These are phyloP conservation scores for Oryza punctata DNA, from an alignment of 176 grass and related monocot genomes.

Conservation along the genomic window DNA sequence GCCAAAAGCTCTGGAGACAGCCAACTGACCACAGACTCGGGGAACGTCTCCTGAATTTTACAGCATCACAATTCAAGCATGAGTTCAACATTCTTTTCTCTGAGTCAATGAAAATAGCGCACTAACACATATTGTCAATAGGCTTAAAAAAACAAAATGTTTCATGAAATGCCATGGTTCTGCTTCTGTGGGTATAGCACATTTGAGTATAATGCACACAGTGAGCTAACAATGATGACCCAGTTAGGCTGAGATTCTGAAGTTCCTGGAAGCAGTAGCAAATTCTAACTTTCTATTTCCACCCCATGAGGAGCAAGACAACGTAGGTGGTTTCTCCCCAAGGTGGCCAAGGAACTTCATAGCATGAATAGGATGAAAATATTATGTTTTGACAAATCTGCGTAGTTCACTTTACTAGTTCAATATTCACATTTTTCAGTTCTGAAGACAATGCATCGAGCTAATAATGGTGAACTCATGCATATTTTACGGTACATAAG, in stretches of 20 bases:
- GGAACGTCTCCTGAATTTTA: constrained; percentile 84
- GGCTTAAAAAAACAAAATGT: neutral
- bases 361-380: neutral
- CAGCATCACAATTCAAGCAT: constrained; percentile 21
- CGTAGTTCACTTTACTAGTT: neutral
- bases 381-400: neutral
- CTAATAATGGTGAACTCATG: neutral
- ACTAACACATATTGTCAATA: neutral
- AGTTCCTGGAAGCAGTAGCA: neutral
- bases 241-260: neutral
- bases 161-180: neutral
- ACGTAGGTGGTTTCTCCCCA: neutral
- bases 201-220: neutral
- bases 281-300: constrained; percentile 1
- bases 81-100: neutral
- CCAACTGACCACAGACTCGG: constrained; percentile 76
- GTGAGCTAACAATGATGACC: neutral
- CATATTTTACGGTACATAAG: neutral
- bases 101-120: neutral
- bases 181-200: constrained; percentile 3
- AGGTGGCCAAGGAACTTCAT: neutral
- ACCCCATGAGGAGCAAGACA: neutral
- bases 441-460: neutral
- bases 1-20: constrained; percentile 84
- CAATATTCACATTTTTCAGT: neutral